phyloP scores from a whole-genome alignment of 495 filamentous ascomycete genomes.

The Penicillium cinerascens region DNA sequence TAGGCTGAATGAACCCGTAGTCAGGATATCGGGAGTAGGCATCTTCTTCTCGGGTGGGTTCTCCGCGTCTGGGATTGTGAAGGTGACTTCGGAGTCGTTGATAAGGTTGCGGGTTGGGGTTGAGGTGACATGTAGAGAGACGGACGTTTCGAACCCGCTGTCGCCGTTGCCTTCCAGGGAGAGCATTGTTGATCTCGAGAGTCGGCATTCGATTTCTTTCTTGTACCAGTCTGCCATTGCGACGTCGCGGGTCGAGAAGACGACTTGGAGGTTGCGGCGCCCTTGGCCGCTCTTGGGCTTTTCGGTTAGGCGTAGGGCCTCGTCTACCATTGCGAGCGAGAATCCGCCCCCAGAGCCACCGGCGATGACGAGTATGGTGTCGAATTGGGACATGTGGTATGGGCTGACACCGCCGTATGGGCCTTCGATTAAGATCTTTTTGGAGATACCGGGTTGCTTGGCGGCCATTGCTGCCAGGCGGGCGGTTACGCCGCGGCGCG shows the following conservation, averaged over 20 bases:
- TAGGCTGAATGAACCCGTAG: conserved; percentile 18
- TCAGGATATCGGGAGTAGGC: conserved; percentile 11
- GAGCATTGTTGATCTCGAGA: conserved; percentile 18
- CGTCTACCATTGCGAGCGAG: conserved; percentile 35
- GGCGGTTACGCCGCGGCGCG: conserved; percentile 40
- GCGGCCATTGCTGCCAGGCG: conserved; percentile 33
- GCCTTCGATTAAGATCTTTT: conserved; percentile 45
- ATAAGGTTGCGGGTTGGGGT: background rate
- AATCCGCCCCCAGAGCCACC: conserved; percentile 56
- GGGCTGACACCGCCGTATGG: conserved; percentile 47
- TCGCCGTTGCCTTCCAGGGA: background rate
- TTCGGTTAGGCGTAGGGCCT: conserved; percentile 20
- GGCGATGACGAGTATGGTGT: conserved; percentile 45
- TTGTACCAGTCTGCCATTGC: conserved; percentile 28
- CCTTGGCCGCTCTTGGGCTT: background rate
- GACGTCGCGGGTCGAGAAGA: conserved; percentile 26
- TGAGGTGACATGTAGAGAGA: conserved; percentile 29
- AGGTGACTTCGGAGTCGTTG: conserved; percentile 4
- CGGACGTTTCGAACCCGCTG: conserved; percentile 31
- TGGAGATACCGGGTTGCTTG: conserved; percentile 21
- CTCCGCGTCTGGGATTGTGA: conserved; percentile 7
- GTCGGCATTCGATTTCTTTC: conserved; percentile 24
- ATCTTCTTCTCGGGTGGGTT: conserved; percentile 4
- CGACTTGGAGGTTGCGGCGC: conserved; percentile 23
- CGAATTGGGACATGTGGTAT: conserved; percentile 22